Conservation (phyloP, 139 green algal genomes). For the Closterium sp. region DNA sequence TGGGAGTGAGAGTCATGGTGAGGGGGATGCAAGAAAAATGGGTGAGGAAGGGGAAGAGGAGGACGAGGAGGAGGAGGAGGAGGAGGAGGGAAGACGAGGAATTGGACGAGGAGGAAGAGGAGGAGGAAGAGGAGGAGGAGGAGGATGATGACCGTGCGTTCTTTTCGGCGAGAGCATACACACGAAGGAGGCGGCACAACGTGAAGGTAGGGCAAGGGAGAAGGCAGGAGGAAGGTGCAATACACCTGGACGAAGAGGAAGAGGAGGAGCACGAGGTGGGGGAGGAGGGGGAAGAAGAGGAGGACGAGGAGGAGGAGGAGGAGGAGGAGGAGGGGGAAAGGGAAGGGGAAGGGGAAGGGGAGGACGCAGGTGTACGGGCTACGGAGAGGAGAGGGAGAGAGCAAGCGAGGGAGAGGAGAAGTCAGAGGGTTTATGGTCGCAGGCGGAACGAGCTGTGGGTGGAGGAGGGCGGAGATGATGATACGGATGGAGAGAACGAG, state of each 20-base stretch:
- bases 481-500: not conserved
- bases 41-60: conserved; percentile 32
- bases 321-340: not conserved
- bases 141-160: not conserved
- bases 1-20: not conserved
- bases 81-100: conserved; percentile 7
- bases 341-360: not conserved
- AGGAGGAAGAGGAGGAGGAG: not conserved
- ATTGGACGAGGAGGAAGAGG: not conserved
- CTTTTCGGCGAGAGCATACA: not conserved
- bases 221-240: not conserved
- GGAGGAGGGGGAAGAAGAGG: not conserved
- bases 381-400: not conserved
- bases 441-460: not conserved
- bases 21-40: conserved; percentile 30
- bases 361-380: not conserved
- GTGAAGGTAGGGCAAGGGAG: not conserved
- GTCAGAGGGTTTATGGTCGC: not conserved
- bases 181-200: not conserved
- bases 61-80: conserved; percentile 10
- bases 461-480: not conserved
- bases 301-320: not conserved
- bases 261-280: not conserved
- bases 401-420: not conserved
- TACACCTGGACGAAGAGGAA: not conserved